Evolutionary conservation across 163 green algal genomes (phyloP), one percentile per base, ranked within the genome.

Genomic region (Prototheca stagnorum): DNA sequence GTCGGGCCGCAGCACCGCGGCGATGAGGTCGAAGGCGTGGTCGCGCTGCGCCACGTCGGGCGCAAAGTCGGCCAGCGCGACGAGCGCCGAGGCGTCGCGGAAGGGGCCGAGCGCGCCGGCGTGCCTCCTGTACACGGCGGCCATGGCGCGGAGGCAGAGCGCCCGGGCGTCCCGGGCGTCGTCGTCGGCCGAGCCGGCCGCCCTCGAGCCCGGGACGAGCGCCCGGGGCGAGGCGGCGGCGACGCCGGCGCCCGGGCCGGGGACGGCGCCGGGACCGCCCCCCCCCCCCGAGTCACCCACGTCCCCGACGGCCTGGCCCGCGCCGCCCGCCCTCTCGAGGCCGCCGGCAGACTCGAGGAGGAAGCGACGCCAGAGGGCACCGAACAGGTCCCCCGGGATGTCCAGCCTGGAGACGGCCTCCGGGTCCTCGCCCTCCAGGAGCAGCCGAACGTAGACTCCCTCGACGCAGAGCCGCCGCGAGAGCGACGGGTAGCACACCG

Each of bases 71-170:
- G 82, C 20, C 29, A 94, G 54, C 4, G 52, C 37, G 16, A 77
- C 50, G 21, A 87, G 35, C 53, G 93, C 79, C 0, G 51, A 19
- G 1, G 87, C 59, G 25, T 77, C 80, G 14, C 86, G 74, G 60
- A 92, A 86, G 0, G 81, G 62, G 0, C 85, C 85, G 36, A 85
- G 58, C 1, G 31, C 36, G n/a, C 55, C 56, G 15, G 73, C 72
- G 54, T 93, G 77, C 14, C 48, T 55, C 12, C 51, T 47, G 59
- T 93, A 94, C 1, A 82, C 62, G 3, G 77, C 74, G 0, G 82
- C 67, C 81, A 95, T 90, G 11, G 83, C 85, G 4, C 75, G 65
- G 4, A 80, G 65, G 47, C 75, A 89, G 28, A 94, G 66, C 60
- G 81, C 54, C 3, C 73, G 59, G 5, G 64, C 53, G 3, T 37